Conservation (phyloP, 148 eudicot species). For the Gaultheria prostrata region DNA sequence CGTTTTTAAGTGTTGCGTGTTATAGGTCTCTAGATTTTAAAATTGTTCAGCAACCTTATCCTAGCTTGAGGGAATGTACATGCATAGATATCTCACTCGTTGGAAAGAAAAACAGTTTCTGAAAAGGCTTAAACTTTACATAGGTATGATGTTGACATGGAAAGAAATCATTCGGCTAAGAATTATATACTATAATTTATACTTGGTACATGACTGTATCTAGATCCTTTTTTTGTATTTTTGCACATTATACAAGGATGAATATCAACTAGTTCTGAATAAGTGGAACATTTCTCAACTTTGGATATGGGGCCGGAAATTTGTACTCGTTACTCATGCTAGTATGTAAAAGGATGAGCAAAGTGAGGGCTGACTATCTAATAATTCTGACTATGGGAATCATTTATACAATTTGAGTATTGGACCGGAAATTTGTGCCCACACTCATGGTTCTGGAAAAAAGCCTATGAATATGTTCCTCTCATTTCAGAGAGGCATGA, state of each 20-base stretch:
- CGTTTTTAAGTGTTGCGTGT: neutral
- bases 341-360: neutral
- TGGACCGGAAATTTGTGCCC: neutral
- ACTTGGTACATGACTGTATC: neutral
- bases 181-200: neutral
- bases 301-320: neutral
- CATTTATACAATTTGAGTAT: neutral
- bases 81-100: neutral
- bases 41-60: neutral
- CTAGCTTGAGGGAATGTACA: neutral
- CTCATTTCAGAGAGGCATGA: neutral
- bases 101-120: neutral
- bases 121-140: neutral
- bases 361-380: neutral
- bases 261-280: neutral
- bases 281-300: neutral
- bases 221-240: conserved; percentile 11
- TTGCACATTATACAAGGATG: neutral
- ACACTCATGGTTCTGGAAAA: neutral
- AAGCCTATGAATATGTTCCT: neutral
- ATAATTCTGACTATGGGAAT: neutral
- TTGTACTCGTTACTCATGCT: neutral
- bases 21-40: neutral
- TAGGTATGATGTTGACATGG: neutral
- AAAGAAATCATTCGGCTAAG: neutral